Percentiles rank a stretch among this genome's conserved stretches.
These are phyloP conservation scores for Plasmodium vinckei DNA, from an alignment of 169 alveolate genomes.

Conservation along the genomic window DNA sequence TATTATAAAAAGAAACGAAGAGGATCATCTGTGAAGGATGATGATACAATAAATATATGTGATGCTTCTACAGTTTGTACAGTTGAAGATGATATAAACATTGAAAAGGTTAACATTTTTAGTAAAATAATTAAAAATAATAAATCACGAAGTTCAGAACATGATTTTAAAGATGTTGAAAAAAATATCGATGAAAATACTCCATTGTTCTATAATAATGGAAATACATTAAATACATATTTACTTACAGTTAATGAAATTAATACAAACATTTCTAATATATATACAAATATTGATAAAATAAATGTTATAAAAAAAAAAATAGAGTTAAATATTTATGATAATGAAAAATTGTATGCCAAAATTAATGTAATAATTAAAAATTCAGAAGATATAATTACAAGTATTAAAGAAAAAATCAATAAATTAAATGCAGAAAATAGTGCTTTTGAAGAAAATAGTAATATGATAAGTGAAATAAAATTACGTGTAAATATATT, in stretches of 20 bases:
- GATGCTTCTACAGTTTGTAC: conserved; percentile 59
- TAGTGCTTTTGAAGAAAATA: conserved; percentile 14
- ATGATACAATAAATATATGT: background rate
- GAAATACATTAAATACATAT: conserved; percentile 12
- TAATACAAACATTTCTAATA: conserved; percentile 22
- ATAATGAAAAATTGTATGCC: conserved; percentile 24
- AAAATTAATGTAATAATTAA: conserved; percentile 21
- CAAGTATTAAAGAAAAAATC: conserved; percentile 10
- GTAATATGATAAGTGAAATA: conserved; percentile 36
- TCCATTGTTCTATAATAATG: background rate
- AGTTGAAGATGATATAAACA: conserved; percentile 38
- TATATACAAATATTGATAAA: conserved; percentile 49
- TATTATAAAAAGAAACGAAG: background rate
- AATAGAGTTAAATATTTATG: conserved; percentile 61
- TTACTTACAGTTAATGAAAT: conserved; percentile 41
- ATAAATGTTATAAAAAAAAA: conserved; percentile 46
- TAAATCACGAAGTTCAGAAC: background rate
- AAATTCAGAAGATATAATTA: conserved; percentile 18
- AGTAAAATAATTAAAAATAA: conserved; percentile 32
- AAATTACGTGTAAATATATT: conserved; percentile 48
- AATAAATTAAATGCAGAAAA: conserved; percentile 18
- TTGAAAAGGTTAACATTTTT: conserved; percentile 33
- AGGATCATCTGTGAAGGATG: background rate
- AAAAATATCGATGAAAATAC: conserved; percentile 17
- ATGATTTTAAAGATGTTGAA: conserved; percentile 17